Conservation (phyloP, 2,329 filamentous ascomycete species). For the Blumeriella jaapii region DNA sequence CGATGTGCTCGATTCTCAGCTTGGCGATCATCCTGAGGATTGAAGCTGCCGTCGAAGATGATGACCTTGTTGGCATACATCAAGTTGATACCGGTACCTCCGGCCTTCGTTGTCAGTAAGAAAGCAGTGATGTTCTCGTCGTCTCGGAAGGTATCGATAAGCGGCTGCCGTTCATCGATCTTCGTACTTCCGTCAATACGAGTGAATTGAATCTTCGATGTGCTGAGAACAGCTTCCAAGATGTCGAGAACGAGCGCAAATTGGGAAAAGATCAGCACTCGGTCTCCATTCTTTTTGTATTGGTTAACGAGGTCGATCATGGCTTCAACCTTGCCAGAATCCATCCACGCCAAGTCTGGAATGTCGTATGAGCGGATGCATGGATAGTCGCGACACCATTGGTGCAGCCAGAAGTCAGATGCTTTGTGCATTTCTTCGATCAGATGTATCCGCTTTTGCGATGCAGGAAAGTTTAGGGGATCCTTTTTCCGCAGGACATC, state of each 20-base stretch:
- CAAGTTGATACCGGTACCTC: constrained; percentile 93
- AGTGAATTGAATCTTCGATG: constrained; percentile 62
- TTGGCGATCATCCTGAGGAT: constrained; percentile 96
- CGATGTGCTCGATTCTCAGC: constrained; percentile 95
- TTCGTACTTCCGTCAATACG: constrained; percentile 78
- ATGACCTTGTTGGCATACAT: constrained; percentile 95
- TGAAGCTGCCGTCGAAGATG: constrained; percentile 95
- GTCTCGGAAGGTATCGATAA: constrained; percentile 78
- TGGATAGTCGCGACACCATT: constrained; percentile 50
- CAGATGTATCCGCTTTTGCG: constrained; percentile 38
- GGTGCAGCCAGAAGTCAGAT: constrained; percentile 54
- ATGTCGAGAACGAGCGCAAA: constrained; percentile 90
- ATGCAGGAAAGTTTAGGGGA: constrained; percentile 38
- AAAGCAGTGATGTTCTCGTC: constrained; percentile 76
- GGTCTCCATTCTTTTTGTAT: constrained; percentile 72
- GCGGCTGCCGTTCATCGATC: constrained; percentile 71
- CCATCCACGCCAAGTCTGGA: constrained; percentile 40
- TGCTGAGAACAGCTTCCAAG: constrained; percentile 68
- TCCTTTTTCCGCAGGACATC: constrained; percentile 64
- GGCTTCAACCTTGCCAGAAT: constrained; percentile 75
- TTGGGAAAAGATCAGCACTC: constrained; percentile 83
- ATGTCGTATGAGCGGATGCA: constrained; percentile 44
- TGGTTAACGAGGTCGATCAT: constrained; percentile 61
- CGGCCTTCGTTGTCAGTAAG: constrained; percentile 83
- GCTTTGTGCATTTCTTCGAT: constrained; percentile 43